A percentile compares a stretch with the other conserved stretches of the same genome.
Evolutionary conservation across 805 yeast species (phyloP).

Genomic region (Candida silvatica): DNA sequence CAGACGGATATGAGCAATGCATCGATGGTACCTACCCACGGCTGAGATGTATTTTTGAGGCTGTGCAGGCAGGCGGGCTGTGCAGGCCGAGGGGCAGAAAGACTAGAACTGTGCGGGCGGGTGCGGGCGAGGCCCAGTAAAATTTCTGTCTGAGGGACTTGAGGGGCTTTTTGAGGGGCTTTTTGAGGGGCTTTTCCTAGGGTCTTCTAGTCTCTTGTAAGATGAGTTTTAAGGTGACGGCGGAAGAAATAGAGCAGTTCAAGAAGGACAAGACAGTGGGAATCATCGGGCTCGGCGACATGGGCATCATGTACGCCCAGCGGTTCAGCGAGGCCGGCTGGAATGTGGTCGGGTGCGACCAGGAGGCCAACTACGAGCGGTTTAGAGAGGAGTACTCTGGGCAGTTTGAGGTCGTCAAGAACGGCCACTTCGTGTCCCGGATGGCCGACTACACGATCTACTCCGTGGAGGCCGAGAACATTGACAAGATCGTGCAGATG

Average conservation of each 20-base stretch:
- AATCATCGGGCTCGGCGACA: slow-evolving; percentile 93
- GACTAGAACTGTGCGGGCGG: too few species aligned
- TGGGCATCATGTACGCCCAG: slow-evolving; percentile 86
- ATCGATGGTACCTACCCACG: too few species aligned
- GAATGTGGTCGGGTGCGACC: slow-evolving; percentile 83
- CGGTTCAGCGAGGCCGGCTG: slow-evolving; percentile 77
- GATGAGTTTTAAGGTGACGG: too few species aligned
- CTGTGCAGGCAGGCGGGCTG: too few species aligned
- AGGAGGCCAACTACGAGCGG: slow-evolving; percentile 51
- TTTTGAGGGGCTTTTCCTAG: too few species aligned
- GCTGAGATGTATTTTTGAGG: too few species aligned
- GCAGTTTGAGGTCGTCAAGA: slow-evolving; percentile 38
- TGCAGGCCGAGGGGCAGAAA: too few species aligned
- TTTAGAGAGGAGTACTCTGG: slow-evolving; percentile 31
- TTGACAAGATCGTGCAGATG: slow-evolving; percentile 56
- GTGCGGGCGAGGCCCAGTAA: too few species aligned
- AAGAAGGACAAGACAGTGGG: slow-evolving; percentile 54
- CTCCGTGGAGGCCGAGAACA: slow-evolving; percentile 88
- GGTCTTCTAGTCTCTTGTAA: too few species aligned
- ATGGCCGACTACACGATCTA: slow-evolving; percentile 76
- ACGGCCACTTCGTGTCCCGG: slow-evolving; percentile 83
- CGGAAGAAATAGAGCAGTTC: slow-evolving; percentile 9
- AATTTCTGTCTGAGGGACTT: too few species aligned
- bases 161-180: too few species aligned
- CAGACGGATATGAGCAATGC: too few species aligned